Evolutionary conservation across 2,329 filamentous ascomycete species (phyloP).

Genomic region (Neopestalotiopsis rosae): DNA sequence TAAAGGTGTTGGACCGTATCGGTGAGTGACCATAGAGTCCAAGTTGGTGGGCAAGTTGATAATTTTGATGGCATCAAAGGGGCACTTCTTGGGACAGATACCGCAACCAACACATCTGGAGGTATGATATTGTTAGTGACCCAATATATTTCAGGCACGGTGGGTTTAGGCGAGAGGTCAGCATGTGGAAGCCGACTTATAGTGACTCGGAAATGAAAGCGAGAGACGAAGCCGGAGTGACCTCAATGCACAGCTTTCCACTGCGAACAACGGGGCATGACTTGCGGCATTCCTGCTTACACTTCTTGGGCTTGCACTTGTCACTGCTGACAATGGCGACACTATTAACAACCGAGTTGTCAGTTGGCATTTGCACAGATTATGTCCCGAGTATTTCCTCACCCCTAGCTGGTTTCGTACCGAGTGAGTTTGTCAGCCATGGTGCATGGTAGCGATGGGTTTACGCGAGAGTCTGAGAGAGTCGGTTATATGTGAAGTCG

Average conservation of each 20-base stretch:
- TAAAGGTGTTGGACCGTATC: conserved; percentile 99
- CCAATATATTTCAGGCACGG: background rate
- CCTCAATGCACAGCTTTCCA: conserved; percentile 97
- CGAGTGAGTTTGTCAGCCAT: conserved; percentile 74
- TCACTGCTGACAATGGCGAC: conserved; percentile 98
- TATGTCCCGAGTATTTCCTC: background rate
- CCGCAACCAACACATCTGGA: conserved; percentile 71
- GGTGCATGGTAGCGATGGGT: background rate
- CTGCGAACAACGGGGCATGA: conserved; percentile 96
- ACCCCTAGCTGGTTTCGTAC: conserved; percentile 64
- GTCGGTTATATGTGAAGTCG: background rate
- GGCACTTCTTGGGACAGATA: conserved; percentile 99
- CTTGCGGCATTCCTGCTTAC: conserved; percentile 98
- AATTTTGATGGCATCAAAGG: conserved; percentile 98
- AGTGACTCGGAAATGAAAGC: conserved; percentile 92
- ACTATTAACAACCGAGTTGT: conserved; percentile 51
- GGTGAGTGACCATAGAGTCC: conserved; percentile 96
- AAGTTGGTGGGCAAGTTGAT: conserved; percentile 99
- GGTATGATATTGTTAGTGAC: background rate
- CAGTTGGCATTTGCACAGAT: conserved; percentile 51
- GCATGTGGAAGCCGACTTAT: conserved; percentile 64
- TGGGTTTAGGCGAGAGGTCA: background rate
- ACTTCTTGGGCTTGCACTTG: conserved; percentile 99
- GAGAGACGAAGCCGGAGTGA: conserved; percentile 84
- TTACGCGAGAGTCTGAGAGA: background rate